Evolutionary conservation across 257 asterid genomes (phyloP).

Genomic region (Capsicum rhomboideum): DNA sequence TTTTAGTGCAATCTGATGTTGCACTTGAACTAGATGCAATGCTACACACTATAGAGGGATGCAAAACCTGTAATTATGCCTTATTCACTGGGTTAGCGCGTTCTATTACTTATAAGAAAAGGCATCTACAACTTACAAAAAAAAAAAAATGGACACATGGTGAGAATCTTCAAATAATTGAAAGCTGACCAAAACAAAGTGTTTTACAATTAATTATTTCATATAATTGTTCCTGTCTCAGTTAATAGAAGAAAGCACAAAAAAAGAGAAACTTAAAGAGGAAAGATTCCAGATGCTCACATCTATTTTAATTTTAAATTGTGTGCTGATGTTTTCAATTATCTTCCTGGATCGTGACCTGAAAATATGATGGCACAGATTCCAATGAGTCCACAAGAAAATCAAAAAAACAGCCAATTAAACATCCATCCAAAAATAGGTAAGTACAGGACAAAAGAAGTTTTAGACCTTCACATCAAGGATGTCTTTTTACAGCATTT

Average conservation of each 20-base stretch:
- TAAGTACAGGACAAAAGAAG: neutral
- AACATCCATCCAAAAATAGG: neutral
- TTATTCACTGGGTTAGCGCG: neutral
- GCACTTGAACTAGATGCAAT: neutral
- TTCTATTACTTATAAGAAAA: neutral
- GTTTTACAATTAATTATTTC: neutral
- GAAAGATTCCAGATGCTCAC: conserved; percentile 22
- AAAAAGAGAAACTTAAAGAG: neutral
- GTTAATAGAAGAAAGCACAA: neutral
- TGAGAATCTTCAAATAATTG: neutral
- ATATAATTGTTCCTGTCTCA: neutral
- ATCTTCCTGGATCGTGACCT: conserved; percentile 70
- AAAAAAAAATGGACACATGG: neutral
- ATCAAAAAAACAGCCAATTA: neutral
- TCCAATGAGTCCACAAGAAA: neutral
- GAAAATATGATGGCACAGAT: conserved; percentile 15
- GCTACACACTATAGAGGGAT: neutral
- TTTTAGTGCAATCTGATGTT: neutral
- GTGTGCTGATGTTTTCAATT: conserved; percentile 51
- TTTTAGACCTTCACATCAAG: neutral
- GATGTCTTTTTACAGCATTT: neutral
- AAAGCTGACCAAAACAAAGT: neutral
- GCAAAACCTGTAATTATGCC: neutral
- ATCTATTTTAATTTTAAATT: conserved; percentile 63
- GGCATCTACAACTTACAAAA: neutral